phyloP scores from a whole-genome alignment of 1,284 basidiomycete genomes.

The Taiwanofungus camphoratus region DNA sequence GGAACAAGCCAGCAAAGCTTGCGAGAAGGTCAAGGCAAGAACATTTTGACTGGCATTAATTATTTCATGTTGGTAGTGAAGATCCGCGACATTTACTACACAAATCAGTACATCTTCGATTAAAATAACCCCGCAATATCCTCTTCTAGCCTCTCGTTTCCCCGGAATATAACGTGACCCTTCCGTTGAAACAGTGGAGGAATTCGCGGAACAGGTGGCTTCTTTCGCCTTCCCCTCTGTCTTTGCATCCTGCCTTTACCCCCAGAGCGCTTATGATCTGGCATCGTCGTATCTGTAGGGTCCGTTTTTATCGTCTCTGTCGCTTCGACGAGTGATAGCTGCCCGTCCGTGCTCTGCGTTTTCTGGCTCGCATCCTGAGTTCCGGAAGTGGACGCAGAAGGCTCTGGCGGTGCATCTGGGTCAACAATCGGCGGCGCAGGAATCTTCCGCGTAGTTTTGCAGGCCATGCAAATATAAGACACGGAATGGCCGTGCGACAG shows the following conservation, averaged over 20 bases:
- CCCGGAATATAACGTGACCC: slow-evolving; percentile 59
- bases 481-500: slow-evolving; percentile 46
- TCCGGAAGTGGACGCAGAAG: not conserved
- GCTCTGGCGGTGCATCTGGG: slow-evolving; percentile 5
- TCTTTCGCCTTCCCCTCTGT: slow-evolving; percentile 7
- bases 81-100: too few relatives aligned
- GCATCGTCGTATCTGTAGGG: not conserved
- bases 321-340: too few relatives aligned
- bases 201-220: slow-evolving; percentile 25
- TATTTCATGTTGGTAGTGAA: too few relatives aligned
- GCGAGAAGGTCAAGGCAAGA: too few relatives aligned
- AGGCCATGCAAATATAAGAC: slow-evolving; percentile 50
- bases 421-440: slow-evolving; percentile 49
- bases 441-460: slow-evolving; percentile 47
- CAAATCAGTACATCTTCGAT: too few relatives aligned
- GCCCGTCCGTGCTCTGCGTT: too few relatives aligned
- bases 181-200: slow-evolving; percentile 55
- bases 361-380: too few relatives aligned
- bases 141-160: slow-evolving; percentile 37
- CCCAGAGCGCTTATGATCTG: not conserved
- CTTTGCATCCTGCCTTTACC: not conserved
- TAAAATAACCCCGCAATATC: too few relatives aligned
- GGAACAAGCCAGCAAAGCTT: too few relatives aligned
- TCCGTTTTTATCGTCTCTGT: not conserved
- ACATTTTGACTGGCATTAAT: too few relatives aligned